phyloP scores from a whole-genome alignment of 148 eudicot genomes.

The Nepenthes mirabilis region DNA sequence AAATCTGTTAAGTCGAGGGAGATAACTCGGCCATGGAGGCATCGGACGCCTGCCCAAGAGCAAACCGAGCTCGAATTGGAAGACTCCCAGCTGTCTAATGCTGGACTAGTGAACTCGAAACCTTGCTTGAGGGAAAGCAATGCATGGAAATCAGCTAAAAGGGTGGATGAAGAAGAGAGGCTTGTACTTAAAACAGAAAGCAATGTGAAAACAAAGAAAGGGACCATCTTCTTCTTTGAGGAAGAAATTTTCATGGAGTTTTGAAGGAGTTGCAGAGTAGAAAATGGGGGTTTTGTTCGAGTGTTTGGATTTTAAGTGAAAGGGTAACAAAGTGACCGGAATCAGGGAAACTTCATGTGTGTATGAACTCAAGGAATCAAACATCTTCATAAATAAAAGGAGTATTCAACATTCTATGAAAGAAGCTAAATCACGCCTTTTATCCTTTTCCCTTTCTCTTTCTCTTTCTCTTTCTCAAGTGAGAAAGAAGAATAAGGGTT shows the following conservation, averaged over 20 bases:
- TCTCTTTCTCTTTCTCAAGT: no score
- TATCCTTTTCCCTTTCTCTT: no score
- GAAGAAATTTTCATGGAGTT: constrained; percentile 8
- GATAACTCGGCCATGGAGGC: constrained; percentile 42
- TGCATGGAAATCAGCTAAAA: constrained; percentile 44
- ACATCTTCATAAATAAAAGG: no score
- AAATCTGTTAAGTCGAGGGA: constrained; percentile 65
- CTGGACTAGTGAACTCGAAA: constrained; percentile 21
- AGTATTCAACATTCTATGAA: no score
- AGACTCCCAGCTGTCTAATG: constrained; percentile 35
- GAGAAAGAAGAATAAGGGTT: no score
- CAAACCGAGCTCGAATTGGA: constrained; percentile 56
- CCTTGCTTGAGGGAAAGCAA: constrained; percentile 50
- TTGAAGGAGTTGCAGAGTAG: constrained; percentile 15
- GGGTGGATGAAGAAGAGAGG: constrained; percentile 25
- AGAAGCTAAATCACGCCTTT: no score
- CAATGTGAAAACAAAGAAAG: constrained; percentile 24
- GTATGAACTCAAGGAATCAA: no score
- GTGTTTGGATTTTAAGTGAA: constrained; percentile 19
- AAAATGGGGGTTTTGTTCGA: constrained; percentile 15
- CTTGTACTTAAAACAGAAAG: constrained; percentile 14
- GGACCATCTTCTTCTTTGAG: constrained; percentile 13
- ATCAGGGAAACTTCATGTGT: constrained; percentile 40
- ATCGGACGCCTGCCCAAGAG: constrained; percentile 73
- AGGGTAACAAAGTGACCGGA: constrained; percentile 42